These are phyloP conservation scores for Neocatenulostroma microsporum DNA, from an alignment of 2,329 filamentous ascomycete genomes.

Conservation along the genomic window DNA sequence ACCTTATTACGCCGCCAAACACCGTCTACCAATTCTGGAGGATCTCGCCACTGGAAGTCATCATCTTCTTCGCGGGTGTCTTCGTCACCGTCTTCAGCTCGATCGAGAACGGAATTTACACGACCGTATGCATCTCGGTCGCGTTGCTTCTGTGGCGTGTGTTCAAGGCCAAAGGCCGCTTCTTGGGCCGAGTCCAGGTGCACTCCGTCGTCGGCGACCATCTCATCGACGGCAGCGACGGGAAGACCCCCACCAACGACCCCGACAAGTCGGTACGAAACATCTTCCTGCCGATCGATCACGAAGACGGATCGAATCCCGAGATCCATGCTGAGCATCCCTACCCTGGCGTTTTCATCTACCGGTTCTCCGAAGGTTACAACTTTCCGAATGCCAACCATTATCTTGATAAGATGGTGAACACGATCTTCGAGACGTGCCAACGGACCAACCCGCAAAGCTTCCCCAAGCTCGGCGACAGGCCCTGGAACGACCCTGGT, in stretches of 20 bases:
- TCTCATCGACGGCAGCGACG: slow-evolving; percentile 55
- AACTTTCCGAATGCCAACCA: slow-evolving; percentile 92
- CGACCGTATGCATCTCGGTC: slow-evolving; percentile 68
- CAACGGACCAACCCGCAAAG: slow-evolving; percentile 64
- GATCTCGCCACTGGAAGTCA: slow-evolving; percentile 78
- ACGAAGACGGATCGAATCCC: slow-evolving; percentile 86
- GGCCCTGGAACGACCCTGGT: slow-evolving; percentile 92
- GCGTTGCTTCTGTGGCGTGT: slow-evolving; percentile 76
- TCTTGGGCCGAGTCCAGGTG: slow-evolving; percentile 75
- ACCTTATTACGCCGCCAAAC: slow-evolving; percentile 84
- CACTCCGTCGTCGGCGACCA: slow-evolving; percentile 77
- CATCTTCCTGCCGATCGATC: slow-evolving; percentile 79
- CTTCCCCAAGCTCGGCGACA: slow-evolving; percentile 56
- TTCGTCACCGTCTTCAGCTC: slow-evolving; percentile 78
- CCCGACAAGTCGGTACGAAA: slow-evolving; percentile 55
- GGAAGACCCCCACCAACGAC: slow-evolving; percentile 31
- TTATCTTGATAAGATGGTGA: slow-evolving; percentile 63
- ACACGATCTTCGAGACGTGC: slow-evolving; percentile 50
- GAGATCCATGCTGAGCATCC: slow-evolving; percentile 69
- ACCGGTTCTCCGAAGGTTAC: slow-evolving; percentile 88
- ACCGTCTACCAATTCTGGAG: slow-evolving; percentile 93
- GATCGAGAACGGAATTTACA: slow-evolving; percentile 91
- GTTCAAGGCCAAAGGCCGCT: slow-evolving; percentile 71
- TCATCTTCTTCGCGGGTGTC: slow-evolving; percentile 91
- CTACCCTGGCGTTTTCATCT: slow-evolving; percentile 90